Evolutionary conservation across 2,329 filamentous ascomycete genomes (phyloP).

Genomic region (Pseudofabraea citricarpa): DNA sequence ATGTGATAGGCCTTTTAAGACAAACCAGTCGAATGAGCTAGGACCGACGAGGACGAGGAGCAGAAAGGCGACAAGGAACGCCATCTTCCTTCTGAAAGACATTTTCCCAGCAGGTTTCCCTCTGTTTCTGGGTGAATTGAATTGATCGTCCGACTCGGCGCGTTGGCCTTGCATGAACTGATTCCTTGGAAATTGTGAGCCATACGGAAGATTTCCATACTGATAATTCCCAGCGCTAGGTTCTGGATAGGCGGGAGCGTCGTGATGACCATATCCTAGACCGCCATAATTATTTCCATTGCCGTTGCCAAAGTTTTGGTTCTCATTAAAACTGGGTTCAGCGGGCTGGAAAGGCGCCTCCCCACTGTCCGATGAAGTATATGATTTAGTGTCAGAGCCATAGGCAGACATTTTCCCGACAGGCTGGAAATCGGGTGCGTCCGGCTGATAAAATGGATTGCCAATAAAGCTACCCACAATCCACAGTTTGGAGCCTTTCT

Average conservation of each 20-base stretch:
- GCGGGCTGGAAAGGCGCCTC: too few species aligned
- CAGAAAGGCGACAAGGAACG: background rate
- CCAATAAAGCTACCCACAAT: slow-evolving; percentile 22
- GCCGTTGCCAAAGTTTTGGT: too few species aligned
- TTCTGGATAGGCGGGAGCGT: background rate
- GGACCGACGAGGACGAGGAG: too few species aligned
- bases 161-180: background rate
- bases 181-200: background rate
- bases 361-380: background rate
- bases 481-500: slow-evolving; percentile 13
- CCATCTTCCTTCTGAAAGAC: background rate
- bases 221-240: background rate
- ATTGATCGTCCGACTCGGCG: background rate
- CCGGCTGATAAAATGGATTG: slow-evolving; percentile 4
- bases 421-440: slow-evolving; percentile 14
- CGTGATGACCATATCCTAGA: too few species aligned
- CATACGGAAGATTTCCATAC: background rate
- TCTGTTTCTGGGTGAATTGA: background rate
- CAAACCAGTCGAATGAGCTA: too few species aligned
- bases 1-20: too few species aligned
- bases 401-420: slow-evolving; percentile 1
- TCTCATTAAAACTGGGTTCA: too few species aligned
- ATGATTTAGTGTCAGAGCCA: background rate
- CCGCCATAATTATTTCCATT: too few species aligned
- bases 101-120: background rate